Evolutionary conservation across 352 stramenopile genomes (phyloP), one percentile per base, ranked within the genome.

Genomic region (Pythium monospermum): DNA sequence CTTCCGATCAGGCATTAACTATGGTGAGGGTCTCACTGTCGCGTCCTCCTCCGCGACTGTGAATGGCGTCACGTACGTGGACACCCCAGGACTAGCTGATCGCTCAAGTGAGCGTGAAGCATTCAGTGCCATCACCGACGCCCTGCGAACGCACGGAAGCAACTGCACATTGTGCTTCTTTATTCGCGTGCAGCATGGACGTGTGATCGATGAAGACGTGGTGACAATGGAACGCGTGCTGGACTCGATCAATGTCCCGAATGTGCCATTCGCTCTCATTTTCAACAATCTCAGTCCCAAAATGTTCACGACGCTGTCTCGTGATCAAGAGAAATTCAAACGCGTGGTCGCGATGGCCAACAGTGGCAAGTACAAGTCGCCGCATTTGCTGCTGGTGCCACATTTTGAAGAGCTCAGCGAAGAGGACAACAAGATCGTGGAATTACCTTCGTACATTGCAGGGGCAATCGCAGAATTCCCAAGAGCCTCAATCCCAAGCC

Each of bases 181-280:
- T 19, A 18, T 57, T 4, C 49, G 18, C 10, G 39, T 57, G 6
- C 28, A 57, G 4, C 2, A 16, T 10, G 39, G 49, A 6, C 39
- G 39, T 18, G 31, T 57, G 22, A 21, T 57, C 10, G 15, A 21
- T 16, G 28, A 57, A 25, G 49, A 57, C 31, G 22, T 57, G 4
- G 49, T 22, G 31, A 57, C 49, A 12, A 57, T 57, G 27, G 49
- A 57, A 21, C 49, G 38, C 23, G 49, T 57, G 18, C 40, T 57
- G 16, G 40, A 57, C 49, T 57, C 49, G 21, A 57, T 57, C 32
- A 19, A 16, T 7, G 22, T 57, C 3, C 18, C 1, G 4, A 25
- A 57, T 23, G 39, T 57, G 39, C 49, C 49, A 13, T 57, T 57
- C 27, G 49, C 10, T 2, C 49, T 57, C 38, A 41, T 57, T 11